A percentile compares a stretch with the other conserved stretches of the same genome.
Conservation (phyloP, 768 basidiomycete species). For the Russula lepida region DNA sequence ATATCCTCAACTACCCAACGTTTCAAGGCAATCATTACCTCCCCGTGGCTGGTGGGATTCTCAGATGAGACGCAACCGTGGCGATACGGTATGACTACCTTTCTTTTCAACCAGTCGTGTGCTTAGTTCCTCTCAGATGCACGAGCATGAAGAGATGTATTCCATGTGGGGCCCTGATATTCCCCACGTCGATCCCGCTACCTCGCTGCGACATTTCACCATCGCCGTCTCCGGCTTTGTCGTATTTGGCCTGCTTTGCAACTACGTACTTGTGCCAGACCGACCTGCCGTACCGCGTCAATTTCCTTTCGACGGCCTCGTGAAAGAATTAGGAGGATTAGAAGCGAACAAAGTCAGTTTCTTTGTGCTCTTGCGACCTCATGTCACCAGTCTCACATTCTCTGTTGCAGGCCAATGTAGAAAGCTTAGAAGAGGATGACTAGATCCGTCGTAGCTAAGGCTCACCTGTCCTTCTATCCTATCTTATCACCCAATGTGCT, state of each 20-base stretch:
- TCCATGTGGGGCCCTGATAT: slow-evolving; percentile 87
- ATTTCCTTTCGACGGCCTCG: slow-evolving; percentile 70
- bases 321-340: slow-evolving; percentile 68
- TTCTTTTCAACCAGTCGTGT: not conserved
- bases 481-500: not conserved
- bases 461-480: not conserved
- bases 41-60: slow-evolving; percentile 69
- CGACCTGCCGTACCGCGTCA: slow-evolving; percentile 60
- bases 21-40: slow-evolving; percentile 55
- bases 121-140: slow-evolving; percentile 42
- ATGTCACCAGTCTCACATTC: not conserved
- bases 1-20: slow-evolving; percentile 64
- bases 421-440: slow-evolving; percentile 29
- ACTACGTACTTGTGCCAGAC: slow-evolving; percentile 47
- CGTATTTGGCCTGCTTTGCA: slow-evolving; percentile 51
- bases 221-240: slow-evolving; percentile 56
- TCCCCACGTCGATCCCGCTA: slow-evolving; percentile 48
- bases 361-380: not conserved
- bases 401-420: slow-evolving; percentile 32
- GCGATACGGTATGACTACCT: slow-evolving; percentile 52
- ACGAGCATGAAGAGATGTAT: slow-evolving; percentile 70
- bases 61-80: slow-evolving; percentile 72
- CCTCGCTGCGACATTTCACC: slow-evolving; percentile 57
- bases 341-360: slow-evolving; percentile 65
- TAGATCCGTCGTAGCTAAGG: slow-evolving; percentile 12